These are phyloP conservation scores for Cucurbita moschata DNA, from an alignment of 306 rosid genomes.

Conservation along the genomic window DNA sequence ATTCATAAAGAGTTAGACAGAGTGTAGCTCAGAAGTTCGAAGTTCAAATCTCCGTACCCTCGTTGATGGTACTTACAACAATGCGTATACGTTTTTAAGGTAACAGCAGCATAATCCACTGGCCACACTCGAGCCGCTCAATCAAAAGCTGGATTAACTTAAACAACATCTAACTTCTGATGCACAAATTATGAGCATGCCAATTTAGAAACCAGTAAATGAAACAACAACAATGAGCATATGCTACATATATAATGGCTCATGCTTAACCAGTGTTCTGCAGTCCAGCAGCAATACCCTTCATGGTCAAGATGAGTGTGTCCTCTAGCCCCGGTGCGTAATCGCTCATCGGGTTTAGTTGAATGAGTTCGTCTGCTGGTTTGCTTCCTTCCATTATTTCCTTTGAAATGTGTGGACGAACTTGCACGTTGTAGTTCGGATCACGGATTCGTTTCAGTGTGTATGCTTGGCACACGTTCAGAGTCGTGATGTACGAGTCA, in stretches of 20 bases:
- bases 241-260: neutral
- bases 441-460: constrained; percentile 82
- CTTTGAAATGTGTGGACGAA: constrained; percentile 52
- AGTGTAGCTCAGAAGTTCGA: too few relatives aligned
- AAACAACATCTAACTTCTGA: constrained; percentile 20
- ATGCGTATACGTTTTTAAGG: neutral
- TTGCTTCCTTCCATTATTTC: constrained; percentile 44
- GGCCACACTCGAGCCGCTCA: constrained; percentile 7
- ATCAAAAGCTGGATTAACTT: constrained; percentile 5
- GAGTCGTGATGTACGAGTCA: constrained; percentile 80
- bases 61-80: too few relatives aligned
- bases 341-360: constrained; percentile 82
- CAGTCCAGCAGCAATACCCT: constrained; percentile 98
- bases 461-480: constrained; percentile 92
- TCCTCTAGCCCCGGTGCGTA: constrained; percentile 96
- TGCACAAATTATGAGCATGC: constrained; percentile 7
- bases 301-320: constrained; percentile 93
- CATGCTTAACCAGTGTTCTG: constrained; percentile 81
- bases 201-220: neutral
- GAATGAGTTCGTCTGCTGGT: constrained; percentile 64
- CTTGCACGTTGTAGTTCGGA: constrained; percentile 35
- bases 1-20: too few relatives aligned
- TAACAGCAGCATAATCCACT: constrained; percentile 1
- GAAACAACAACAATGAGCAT: neutral
- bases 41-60: too few relatives aligned